Evolutionary conservation across 1,284 basidiomycete genomes (phyloP).

Genomic region (Malassezia restricta): DNA sequence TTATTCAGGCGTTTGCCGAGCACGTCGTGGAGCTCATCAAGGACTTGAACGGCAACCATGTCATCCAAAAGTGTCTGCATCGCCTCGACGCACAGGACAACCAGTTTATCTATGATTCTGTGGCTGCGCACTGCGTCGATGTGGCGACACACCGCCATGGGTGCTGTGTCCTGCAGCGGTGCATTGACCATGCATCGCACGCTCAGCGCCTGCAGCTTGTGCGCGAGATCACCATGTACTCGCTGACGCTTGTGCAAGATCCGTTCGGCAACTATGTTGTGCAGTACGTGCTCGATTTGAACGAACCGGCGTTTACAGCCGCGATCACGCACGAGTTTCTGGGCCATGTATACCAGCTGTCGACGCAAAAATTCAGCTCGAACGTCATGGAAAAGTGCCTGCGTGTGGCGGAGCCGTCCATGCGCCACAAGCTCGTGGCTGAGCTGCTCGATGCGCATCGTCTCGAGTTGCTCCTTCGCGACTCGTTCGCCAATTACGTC

Average conservation of each 20-base stretch:
- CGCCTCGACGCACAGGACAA: slow-evolving; percentile 95
- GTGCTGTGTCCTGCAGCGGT: slow-evolving; percentile 94
- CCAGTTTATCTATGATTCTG: slow-evolving; percentile 99
- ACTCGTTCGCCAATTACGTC: slow-evolving; percentile 49
- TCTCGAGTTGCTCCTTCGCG: slow-evolving; percentile 82
- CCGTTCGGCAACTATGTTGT: slow-evolving; percentile 95
- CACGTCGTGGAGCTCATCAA: slow-evolving; percentile 99
- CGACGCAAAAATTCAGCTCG: slow-evolving; percentile 95
- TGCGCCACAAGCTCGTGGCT: slow-evolving; percentile 86
- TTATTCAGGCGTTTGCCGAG: slow-evolving; percentile 88
- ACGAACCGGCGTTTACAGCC: slow-evolving; percentile 94
- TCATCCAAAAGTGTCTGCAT: slow-evolving; percentile 98
- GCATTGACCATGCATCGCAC: slow-evolving; percentile 95
- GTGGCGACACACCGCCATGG: slow-evolving; percentile 98
- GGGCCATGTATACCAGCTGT: slow-evolving; percentile 92
- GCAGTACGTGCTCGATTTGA: slow-evolving; percentile 93
- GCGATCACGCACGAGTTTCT: slow-evolving; percentile 93
- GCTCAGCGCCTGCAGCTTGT: slow-evolving; percentile 90
- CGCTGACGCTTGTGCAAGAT: slow-evolving; percentile 92
- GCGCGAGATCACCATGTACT: slow-evolving; percentile 97
- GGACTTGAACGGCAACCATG: slow-evolving; percentile 98
- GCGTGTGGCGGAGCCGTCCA: slow-evolving; percentile 86
- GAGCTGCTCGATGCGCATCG: slow-evolving; percentile 88
- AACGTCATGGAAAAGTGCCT: slow-evolving; percentile 96
- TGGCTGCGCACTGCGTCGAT: slow-evolving; percentile 95